These are phyloP conservation scores for barrel medic (Medicago truncatula) DNA, from an alignment of 306 rosid genomes.

Conservation along the genomic window DNA sequence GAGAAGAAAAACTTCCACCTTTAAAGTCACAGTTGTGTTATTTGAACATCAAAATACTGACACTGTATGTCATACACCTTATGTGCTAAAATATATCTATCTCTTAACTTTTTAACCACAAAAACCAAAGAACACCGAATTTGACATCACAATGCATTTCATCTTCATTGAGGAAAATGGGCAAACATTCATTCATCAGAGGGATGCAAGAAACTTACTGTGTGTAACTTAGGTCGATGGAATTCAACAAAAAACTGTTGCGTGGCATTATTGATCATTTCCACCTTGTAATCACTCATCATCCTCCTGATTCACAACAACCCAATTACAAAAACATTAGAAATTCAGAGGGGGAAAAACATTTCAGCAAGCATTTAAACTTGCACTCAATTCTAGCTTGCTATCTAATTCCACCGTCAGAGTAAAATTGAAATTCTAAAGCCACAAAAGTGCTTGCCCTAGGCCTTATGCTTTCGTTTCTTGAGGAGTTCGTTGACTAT, in stretches of 20 bases:
- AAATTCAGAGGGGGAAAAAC: conserved; percentile 4
- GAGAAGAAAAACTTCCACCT: background rate
- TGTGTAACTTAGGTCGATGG: conserved; percentile 84
- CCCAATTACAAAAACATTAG: conserved; percentile 28
- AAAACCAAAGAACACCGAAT: too few relatives aligned
- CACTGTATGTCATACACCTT: too few relatives aligned
- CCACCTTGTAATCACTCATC: conserved; percentile 93
- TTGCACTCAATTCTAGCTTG: too few relatives aligned
- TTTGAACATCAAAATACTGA: too few relatives aligned
- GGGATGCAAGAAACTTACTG: conserved; percentile 48
- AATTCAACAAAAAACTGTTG: conserved; percentile 83
- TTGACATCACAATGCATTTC: background rate
- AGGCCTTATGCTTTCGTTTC: too few relatives aligned
- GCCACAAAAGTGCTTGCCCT: too few relatives aligned
- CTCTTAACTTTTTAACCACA: background rate
- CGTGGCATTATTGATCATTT: conserved; percentile 76
- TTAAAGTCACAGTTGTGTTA: background rate
- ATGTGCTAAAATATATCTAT: too few relatives aligned
- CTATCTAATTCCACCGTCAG: too few relatives aligned
- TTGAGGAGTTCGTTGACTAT: too few relatives aligned
- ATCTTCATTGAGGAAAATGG: conserved; percentile 36
- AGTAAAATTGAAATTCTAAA: too few relatives aligned
- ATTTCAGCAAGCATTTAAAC: too few relatives aligned
- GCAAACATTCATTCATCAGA: conserved; percentile 25
- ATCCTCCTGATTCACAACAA: conserved; percentile 71